A percentile compares a stretch with the other conserved stretches of the same genome.
These are phyloP conservation scores for Pseudogymnoascus sp. DNA, from an alignment of 2,329 filamentous ascomycete genomes.

Conservation along the genomic window DNA sequence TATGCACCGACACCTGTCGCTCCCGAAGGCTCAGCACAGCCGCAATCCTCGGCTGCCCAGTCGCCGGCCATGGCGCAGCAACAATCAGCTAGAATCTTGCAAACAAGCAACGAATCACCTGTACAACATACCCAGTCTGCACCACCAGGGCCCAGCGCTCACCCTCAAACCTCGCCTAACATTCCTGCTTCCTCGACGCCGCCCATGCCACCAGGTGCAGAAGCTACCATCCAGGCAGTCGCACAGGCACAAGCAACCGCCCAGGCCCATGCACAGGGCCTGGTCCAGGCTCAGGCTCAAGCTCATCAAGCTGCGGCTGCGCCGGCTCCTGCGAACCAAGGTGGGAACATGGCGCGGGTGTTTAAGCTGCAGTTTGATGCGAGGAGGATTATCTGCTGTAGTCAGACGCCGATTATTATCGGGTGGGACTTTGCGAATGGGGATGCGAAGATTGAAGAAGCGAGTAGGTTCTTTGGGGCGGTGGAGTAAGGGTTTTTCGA, in stretches of 20 bases:
- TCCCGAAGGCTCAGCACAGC: background rate
- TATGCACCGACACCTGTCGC: background rate
- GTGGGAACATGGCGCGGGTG: slow-evolving; percentile 50
- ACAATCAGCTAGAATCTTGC: background rate
- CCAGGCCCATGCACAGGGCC: slow-evolving; percentile 12
- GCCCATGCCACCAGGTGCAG: background rate
- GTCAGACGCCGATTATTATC: slow-evolving; percentile 83
- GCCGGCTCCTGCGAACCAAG: background rate
- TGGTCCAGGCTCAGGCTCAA: slow-evolving; percentile 29
- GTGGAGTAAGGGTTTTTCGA: slow-evolving; percentile 37
- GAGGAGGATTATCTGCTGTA: slow-evolving; percentile 86
- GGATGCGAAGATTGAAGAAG: slow-evolving; percentile 71
- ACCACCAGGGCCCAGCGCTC: background rate
- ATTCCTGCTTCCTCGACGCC: background rate
- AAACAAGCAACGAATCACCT: background rate
- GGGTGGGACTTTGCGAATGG: slow-evolving; percentile 96
- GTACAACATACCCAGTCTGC: background rate
- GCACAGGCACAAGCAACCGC: background rate
- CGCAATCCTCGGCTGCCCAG: background rate
- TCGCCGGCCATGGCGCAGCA: background rate
- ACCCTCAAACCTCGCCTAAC: background rate
- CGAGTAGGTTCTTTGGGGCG: slow-evolving; percentile 67
- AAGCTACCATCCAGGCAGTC: background rate
- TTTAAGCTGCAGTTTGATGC: slow-evolving; percentile 98
- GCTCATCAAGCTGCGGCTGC: slow-evolving; percentile 15